These are phyloP conservation scores for Acrodontium crateriforme DNA, from an alignment of 2,329 filamentous ascomycete genomes.

Conservation along the genomic window DNA sequence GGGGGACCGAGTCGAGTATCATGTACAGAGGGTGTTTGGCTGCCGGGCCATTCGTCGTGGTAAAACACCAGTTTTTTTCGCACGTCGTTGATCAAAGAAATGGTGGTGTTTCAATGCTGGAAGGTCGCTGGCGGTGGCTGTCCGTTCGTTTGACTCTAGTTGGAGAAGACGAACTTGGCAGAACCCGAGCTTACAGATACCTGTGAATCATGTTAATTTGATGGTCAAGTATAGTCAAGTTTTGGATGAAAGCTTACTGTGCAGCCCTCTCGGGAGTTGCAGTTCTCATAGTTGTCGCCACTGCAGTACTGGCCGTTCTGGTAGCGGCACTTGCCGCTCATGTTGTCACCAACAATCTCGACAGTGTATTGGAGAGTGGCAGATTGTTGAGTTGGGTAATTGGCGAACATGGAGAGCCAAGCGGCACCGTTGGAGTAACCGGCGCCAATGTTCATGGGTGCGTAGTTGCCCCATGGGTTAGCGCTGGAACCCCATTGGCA, in stretches of 20 bases:
- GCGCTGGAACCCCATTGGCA: slow-evolving; percentile 63
- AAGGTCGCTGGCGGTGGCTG: slow-evolving; percentile 4
- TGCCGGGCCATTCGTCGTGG: slow-evolving; percentile 9
- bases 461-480: slow-evolving; percentile 60
- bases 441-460: slow-evolving; percentile 74
- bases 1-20: slow-evolving; percentile 11
- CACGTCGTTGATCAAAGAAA: too few species aligned
- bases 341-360: slow-evolving; percentile 54
- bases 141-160: slow-evolving; percentile 7
- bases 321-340: slow-evolving; percentile 50
- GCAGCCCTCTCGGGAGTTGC: slow-evolving; percentile 49
- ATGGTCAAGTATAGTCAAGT: neutral
- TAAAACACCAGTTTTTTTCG: too few species aligned
- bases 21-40: slow-evolving; percentile 13
- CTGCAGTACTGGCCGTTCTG: slow-evolving; percentile 49
- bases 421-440: slow-evolving; percentile 56
- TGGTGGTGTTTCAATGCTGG: slow-evolving; percentile 4
- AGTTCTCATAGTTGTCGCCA: slow-evolving; percentile 31
- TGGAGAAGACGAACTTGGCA: slow-evolving; percentile 33
- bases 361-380: slow-evolving; percentile 66
- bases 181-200: slow-evolving; percentile 36
- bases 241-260: slow-evolving; percentile 51
- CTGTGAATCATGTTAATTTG: slow-evolving; percentile 17
- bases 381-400: slow-evolving; percentile 55
- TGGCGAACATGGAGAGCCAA: slow-evolving; percentile 75